These are phyloP conservation scores for Tulasnella sp. DNA, from an alignment of 768 basidiomycete species.

Conservation along the genomic window DNA sequence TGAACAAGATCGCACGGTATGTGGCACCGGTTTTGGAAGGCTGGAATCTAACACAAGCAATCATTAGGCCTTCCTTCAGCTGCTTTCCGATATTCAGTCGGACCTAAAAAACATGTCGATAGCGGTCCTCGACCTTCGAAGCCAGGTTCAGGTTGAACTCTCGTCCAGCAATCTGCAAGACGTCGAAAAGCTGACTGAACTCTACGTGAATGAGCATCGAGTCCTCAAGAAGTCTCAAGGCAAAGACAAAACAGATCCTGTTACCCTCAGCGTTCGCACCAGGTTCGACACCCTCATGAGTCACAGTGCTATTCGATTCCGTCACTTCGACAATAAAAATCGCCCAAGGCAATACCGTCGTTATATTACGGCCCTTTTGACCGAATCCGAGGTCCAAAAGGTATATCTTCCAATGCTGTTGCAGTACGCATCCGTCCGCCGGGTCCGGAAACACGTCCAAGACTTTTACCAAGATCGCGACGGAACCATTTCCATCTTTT, in stretches of 20 bases:
- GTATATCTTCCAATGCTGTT: neutral
- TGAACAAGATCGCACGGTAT: neutral
- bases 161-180: neutral
- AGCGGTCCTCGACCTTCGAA: neutral
- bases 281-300: neutral
- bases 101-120: neutral
- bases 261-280: neutral
- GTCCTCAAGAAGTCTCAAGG: neutral
- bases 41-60: too few relatives aligned
- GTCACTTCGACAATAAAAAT: neutral
- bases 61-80: too few relatives aligned
- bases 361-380: neutral
- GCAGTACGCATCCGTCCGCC: neutral
- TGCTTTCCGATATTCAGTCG: too few relatives aligned
- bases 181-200: neutral
- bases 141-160: neutral
- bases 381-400: neutral
- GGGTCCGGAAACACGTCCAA: neutral
- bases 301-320: neutral
- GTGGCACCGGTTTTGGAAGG: neutral
- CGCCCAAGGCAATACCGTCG: neutral
- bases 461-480: neutral
- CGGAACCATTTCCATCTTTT: neutral
- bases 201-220: neutral
- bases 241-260: too few relatives aligned